These are phyloP conservation scores for Lachnum nothofagi DNA, from an alignment of 2,329 filamentous ascomycete genomes.

Conservation along the genomic window DNA sequence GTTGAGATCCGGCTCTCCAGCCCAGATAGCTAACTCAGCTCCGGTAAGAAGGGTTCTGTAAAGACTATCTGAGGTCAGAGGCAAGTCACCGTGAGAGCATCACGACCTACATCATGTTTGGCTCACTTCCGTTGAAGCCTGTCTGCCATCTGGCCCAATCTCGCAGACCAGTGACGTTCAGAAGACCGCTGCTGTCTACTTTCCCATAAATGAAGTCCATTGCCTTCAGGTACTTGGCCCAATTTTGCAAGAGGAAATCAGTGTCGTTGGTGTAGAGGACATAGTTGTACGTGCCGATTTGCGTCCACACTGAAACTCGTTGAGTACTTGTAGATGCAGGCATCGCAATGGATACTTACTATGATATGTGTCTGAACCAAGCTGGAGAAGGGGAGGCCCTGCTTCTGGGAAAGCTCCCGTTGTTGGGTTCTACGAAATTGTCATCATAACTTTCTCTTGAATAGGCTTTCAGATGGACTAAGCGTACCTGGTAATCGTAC, in stretches of 20 bases:
- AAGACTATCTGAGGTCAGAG: slow-evolving; percentile 14
- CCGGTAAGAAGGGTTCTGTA: slow-evolving; percentile 46
- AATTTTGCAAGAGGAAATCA: slow-evolving; percentile 43
- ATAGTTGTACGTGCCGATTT: slow-evolving; percentile 57
- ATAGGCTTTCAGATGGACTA: too few relatives aligned
- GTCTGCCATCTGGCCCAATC: slow-evolving; percentile 30
- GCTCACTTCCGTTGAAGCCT: slow-evolving; percentile 24
- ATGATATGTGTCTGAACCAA: slow-evolving; percentile 49
- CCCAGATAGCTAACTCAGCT: slow-evolving; percentile 41
- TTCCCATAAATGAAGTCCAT: slow-evolving; percentile 43
- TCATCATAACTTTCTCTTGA: too few relatives aligned
- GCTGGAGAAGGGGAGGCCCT: slow-evolving; percentile 23
- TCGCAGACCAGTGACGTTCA: slow-evolving; percentile 24
- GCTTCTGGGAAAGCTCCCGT: slow-evolving; percentile 27
- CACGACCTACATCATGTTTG: slow-evolving; percentile 26
- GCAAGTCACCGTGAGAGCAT: not conserved
- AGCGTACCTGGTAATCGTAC: slow-evolving; percentile 43
- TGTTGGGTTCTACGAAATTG: slow-evolving; percentile 16
- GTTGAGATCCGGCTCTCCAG: slow-evolving; percentile 27
- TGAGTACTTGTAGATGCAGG: too few relatives aligned
- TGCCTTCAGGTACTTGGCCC: slow-evolving; percentile 45
- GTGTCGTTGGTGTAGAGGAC: slow-evolving; percentile 51
- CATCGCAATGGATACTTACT: slow-evolving; percentile 14
- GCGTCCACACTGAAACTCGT: slow-evolving; percentile 40
- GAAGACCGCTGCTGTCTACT: slow-evolving; percentile 33